Conservation (phyloP, 2,329 filamentous ascomycete genomes). For the Nakataea oryzae region DNA sequence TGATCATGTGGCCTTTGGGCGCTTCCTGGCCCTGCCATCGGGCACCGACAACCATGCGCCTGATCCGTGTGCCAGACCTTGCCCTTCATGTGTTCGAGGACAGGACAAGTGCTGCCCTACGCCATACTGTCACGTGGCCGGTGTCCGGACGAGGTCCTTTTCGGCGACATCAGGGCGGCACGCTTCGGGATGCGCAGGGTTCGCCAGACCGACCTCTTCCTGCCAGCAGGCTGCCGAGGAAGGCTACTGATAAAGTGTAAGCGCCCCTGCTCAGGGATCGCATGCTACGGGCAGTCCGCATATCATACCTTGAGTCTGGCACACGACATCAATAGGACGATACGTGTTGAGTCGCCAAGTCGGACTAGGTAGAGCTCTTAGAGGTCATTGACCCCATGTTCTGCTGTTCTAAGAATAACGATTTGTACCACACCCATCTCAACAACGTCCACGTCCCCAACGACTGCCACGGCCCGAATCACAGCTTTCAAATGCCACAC, state of each 20-base stretch:
- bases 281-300: background rate
- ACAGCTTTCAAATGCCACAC: background rate
- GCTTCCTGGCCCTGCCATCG: too few species aligned
- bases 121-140: conserved; percentile 22
- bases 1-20: background rate
- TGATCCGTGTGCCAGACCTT: conserved; percentile 7
- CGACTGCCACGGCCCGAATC: background rate
- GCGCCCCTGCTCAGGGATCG: background rate
- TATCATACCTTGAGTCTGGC: background rate
- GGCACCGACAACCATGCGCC: conserved; percentile 11
- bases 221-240: background rate
- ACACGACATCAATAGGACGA: conserved; percentile 4
- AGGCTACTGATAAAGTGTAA: background rate
- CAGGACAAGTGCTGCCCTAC: conserved; percentile 13
- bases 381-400: conserved; percentile 8
- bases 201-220: background rate
- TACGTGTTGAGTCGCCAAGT: conserved; percentile 8
- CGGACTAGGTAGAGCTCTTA: conserved; percentile 3
- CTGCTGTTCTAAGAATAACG: conserved; percentile 2
- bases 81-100: conserved; percentile 4
- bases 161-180: background rate
- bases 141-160: conserved; percentile 16
- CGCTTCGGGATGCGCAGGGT: background rate
- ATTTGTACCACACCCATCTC: conserved; percentile 5
- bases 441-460: background rate